These are phyloP conservation scores for Phaffomyces thermotolerans DNA, from an alignment of 805 yeast genomes.

Conservation along the genomic window DNA sequence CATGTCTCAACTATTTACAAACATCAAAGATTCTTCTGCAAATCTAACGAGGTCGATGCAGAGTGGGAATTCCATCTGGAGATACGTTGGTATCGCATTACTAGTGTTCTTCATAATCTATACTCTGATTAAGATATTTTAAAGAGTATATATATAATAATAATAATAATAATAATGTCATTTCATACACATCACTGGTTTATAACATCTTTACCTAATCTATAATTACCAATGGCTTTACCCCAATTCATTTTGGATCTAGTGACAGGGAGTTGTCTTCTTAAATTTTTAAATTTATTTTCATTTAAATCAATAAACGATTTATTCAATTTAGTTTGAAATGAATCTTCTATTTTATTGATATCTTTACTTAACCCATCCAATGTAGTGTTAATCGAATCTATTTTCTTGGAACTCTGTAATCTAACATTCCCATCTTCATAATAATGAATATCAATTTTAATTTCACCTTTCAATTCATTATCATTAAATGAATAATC, in stretches of 20 bases:
- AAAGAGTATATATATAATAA: background rate
- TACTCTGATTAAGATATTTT: slow-evolving; percentile 42
- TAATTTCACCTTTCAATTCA: slow-evolving; percentile 44
- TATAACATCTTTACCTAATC: slow-evolving; percentile 75
- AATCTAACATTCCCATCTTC: slow-evolving; percentile 95
- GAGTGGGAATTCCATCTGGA: slow-evolving; percentile 52
- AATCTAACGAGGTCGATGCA: slow-evolving; percentile 49
- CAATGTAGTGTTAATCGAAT: slow-evolving; percentile 6
- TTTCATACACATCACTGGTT: too few species aligned
- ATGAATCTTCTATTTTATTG: slow-evolving; percentile 46
- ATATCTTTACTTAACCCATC: slow-evolving; percentile 38
- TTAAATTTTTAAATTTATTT: slow-evolving; percentile 67
- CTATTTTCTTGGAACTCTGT: slow-evolving; percentile 36
- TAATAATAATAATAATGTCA: too few species aligned
- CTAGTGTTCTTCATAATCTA: slow-evolving; percentile 49
- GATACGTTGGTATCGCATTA: slow-evolving; percentile 52
- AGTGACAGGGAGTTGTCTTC: slow-evolving; percentile 90
- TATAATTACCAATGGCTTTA: slow-evolving; percentile 81
- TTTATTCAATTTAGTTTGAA: slow-evolving; percentile 52
- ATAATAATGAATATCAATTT: slow-evolving; percentile 79
- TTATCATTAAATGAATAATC: slow-evolving; percentile 38
- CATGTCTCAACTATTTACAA: slow-evolving; percentile 40
- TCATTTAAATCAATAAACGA: slow-evolving; percentile 72
- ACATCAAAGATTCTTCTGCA: slow-evolving; percentile 44
- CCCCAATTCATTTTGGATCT: slow-evolving; percentile 94